These are phyloP conservation scores for Artemisia annua DNA, from an alignment of 129 eudicot genomes.

Conservation along the genomic window DNA sequence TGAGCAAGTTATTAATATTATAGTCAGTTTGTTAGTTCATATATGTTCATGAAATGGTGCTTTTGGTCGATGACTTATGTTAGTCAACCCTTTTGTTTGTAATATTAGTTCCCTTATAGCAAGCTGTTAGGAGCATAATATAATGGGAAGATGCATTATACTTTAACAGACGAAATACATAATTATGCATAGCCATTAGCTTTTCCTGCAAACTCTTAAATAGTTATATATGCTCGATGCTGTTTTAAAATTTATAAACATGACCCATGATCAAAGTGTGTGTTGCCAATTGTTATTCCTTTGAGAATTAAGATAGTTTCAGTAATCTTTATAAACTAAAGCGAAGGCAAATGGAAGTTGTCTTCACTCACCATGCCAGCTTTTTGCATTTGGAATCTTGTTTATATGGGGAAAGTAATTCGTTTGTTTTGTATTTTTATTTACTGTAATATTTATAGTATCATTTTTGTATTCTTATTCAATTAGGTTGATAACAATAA, in stretches of 20 bases:
- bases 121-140: no score
- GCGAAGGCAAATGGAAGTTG: slow-evolving; percentile 29
- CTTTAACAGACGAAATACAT: no score
- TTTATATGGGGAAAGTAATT: slow-evolving; percentile 7
- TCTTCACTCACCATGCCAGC: slow-evolving; percentile 37
- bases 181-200: slow-evolving; percentile 45
- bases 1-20: no score
- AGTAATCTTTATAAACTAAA: slow-evolving; percentile 28
- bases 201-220: slow-evolving; percentile 28
- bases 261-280: slow-evolving; percentile 37
- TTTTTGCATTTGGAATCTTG: slow-evolving; percentile 29
- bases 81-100: no score
- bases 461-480: not conserved
- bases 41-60: no score
- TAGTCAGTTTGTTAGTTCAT: no score
- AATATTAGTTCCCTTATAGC: no score
- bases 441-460: not conserved
- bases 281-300: not conserved
- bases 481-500: not conserved
- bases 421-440: slow-evolving; percentile 3
- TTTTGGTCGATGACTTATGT: no score
- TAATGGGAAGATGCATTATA: no score
- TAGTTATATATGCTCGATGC: slow-evolving; percentile 24
- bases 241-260: slow-evolving; percentile 25
- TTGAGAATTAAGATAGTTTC: not conserved